Base-by-base conservation (phyloP, 169 alveolate genomes). In the Eimeria sp. region DNA sequence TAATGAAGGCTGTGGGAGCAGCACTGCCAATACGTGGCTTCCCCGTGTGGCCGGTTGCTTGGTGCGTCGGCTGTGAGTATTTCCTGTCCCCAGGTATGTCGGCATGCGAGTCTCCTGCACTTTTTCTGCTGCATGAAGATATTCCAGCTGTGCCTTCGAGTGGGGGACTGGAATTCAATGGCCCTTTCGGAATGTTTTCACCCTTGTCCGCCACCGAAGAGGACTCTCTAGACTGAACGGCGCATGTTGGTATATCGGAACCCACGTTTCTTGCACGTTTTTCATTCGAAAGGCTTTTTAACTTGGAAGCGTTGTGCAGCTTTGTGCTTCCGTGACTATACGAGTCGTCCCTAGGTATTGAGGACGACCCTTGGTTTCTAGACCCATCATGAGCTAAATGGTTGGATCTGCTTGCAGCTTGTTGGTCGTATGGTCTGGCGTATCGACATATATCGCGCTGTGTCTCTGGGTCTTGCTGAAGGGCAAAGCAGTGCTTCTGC, bases 1-100 rank as follows among this genome's bases (percentile, higher is more conserved):
- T 37, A 83, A 43, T 43, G 58, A 10, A 56, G 23, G 71, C 58
- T 14, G 54, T 23, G 20, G 72, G 90, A 58, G 90, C 72, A 58
- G 77, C 77, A 23, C 43, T 58, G 90, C 23, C 40, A 40, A 16
- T 40, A 58, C 90, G 74, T 33, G 74, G 54, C 74, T 82, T 82
- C 64, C 37, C 71, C 76, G 62, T n/a, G 37, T 54, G 74, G 72
- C 16, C 74, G 16, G 54, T 3, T 82, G 72, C 54, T n/a, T 11
- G 90, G 18, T 9, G 72, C 56, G 72, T 14, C n/a, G 54, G 56
- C 52, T 23, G 72, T n/a, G n/a, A 33, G 33, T 27, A 11, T n/a
- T 56, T 6, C 56, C 27, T 14, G 11, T n/a, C 33, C 72, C 74
- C 33, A n/a, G 13, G 20, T 30, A 8, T 33, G 66, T 33, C n/a